A percentile compares a stretch with the other conserved stretches of the same genome.
These are phyloP conservation scores for Saksenaea vasiformis DNA, from an alignment of 371 early-diverging fungal species.

Conservation along the genomic window DNA sequence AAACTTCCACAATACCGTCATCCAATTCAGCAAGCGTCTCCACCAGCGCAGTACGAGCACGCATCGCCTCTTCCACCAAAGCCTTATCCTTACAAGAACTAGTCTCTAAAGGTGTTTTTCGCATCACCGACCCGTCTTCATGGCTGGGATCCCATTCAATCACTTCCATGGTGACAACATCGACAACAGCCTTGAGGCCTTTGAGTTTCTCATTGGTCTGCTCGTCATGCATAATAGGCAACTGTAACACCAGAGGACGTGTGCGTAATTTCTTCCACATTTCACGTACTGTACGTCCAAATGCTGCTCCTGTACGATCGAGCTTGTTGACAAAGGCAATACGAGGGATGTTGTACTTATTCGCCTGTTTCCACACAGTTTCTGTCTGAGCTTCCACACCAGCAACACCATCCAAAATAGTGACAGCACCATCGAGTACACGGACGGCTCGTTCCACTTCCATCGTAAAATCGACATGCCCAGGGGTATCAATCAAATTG, in stretches of 20 bases:
- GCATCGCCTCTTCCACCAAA: conserved; percentile 51
- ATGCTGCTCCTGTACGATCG: conserved; percentile 85
- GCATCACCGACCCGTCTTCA: conserved; percentile 52
- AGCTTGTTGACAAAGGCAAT: conserved; percentile 94
- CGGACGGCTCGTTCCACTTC: conserved; percentile 88
- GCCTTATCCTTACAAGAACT: conserved; percentile 17
- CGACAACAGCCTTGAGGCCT: conserved; percentile 67
- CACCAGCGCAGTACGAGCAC: conserved; percentile 69
- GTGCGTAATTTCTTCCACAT: conserved; percentile 69
- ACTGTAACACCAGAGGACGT: conserved; percentile 72
- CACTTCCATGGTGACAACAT: conserved; percentile 77
- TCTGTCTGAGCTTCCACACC: conserved; percentile 98
- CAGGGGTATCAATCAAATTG: conserved; percentile 96
- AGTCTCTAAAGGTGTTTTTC: conserved; percentile 9
- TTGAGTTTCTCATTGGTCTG: conserved; percentile 27
- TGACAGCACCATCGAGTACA: conserved; percentile 93
- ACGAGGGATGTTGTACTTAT: conserved; percentile 81
- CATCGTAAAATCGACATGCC: conserved; percentile 96
- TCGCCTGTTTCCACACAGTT: conserved; percentile 92
- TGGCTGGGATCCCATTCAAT: conserved; percentile 63
- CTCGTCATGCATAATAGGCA: conserved; percentile 66
- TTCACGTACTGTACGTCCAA: conserved; percentile 64
- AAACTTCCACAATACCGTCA: conserved; percentile 80
- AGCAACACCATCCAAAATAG: conserved; percentile 89
- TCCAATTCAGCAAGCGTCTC: conserved; percentile 88